Evolutionary conservation across 371 early-diverging fungal species (phyloP).

Genomic region (Dinochytrium kinnereticum): DNA sequence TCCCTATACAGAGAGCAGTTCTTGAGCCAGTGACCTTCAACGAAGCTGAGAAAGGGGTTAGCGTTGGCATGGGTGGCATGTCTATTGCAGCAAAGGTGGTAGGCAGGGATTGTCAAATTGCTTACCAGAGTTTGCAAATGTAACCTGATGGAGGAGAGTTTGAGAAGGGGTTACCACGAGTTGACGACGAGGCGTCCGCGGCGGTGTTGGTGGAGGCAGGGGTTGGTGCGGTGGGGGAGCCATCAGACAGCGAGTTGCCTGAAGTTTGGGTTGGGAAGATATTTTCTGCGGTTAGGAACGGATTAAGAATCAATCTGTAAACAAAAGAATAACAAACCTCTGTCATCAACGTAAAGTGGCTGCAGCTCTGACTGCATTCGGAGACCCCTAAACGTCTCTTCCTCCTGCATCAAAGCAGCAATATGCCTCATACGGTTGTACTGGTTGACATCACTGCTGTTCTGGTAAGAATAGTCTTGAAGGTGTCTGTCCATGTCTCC

Average conservation of each 20-base stretch:
- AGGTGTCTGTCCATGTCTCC: no score
- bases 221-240: not conserved
- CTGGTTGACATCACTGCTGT: not conserved
- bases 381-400: not conserved
- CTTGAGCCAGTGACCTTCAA: conserved; percentile 55
- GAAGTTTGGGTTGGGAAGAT: no score
- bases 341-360: not conserved
- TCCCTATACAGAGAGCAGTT: conserved; percentile 48
- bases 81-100: no score
- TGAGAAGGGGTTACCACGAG: not conserved
- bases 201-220: no score
- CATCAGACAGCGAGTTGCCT: not conserved
- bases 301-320: no score
- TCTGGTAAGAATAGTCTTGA: not conserved
- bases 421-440: not conserved
- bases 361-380: not conserved
- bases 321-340: no score
- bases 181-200: not conserved
- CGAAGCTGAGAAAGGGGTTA: conserved; percentile 28
- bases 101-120: no score
- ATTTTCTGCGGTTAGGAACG: no score
- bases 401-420: not conserved
- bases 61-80: not conserved
- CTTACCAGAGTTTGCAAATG: conserved; percentile 50
- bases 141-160: conserved; percentile 46